These are phyloP conservation scores for Chamaecrista fasciculata DNA, from an alignment of 306 rosid species.

Conservation along the genomic window DNA sequence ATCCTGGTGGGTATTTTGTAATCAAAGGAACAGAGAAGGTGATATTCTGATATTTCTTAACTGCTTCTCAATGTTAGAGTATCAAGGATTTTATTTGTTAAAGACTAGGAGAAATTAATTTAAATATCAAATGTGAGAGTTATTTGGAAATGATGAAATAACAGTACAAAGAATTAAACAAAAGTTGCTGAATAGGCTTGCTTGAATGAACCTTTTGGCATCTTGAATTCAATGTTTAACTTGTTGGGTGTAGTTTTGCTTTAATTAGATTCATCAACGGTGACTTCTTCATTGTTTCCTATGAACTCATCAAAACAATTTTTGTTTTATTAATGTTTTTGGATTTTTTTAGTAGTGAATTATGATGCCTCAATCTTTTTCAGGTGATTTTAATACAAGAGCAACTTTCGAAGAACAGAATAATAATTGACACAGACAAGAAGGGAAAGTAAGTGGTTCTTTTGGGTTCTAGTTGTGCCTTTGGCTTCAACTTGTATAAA, in stretches of 20 bases:
- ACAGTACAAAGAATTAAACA: not conserved
- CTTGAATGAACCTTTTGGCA: conserved; percentile 9
- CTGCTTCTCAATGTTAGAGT: conserved; percentile 15
- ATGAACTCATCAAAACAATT: not conserved
- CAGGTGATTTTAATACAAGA: conserved; percentile 94
- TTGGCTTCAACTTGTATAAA: conserved; percentile 15
- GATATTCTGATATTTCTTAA: conserved; percentile 24
- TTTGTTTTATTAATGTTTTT: not conserved
- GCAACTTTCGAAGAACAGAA: conserved; percentile 90
- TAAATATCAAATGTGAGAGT: not conserved
- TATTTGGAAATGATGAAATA: conserved; percentile 5
- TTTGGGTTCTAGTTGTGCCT: conserved; percentile 11
- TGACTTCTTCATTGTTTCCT: conserved; percentile 6
- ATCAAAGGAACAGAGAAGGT: conserved; percentile 98
- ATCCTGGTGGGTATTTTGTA: conserved; percentile 91
- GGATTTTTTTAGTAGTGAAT: too few relatives aligned
- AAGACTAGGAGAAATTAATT: not conserved
- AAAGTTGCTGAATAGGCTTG: conserved; percentile 7
- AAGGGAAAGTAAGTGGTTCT: conserved; percentile 72
- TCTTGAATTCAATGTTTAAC: conserved; percentile 23
- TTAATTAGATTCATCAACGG: not conserved
- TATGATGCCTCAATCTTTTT: conserved; percentile 33
- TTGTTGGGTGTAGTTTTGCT: conserved; percentile 4
- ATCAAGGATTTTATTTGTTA: not conserved
- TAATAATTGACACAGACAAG: conserved; percentile 83